phyloP scores from a whole-genome alignment of 2,329 filamentous ascomycete genomes.

The Scolecobasidium constrictum region DNA sequence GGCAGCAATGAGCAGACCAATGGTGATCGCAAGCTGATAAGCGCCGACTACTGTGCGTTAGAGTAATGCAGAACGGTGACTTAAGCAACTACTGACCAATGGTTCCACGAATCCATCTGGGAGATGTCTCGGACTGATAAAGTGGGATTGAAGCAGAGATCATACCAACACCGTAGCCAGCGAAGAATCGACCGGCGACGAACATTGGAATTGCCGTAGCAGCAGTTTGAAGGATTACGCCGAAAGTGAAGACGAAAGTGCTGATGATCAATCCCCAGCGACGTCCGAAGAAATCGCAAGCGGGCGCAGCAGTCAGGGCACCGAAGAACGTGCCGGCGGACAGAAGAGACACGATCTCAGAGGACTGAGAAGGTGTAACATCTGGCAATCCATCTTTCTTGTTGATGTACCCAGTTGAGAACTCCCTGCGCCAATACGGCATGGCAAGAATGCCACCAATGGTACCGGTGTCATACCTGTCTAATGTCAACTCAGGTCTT shows the following conservation, averaged over 20 bases:
- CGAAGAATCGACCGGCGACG: constrained; percentile 60
- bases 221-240: constrained; percentile 48
- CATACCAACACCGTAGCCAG: constrained; percentile 45
- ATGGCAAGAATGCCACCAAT: constrained; percentile 52
- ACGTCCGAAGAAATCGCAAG: constrained; percentile 65
- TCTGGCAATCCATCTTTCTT: constrained; percentile 3
- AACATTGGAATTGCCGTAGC: constrained; percentile 47
- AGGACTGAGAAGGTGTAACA: constrained; percentile 25
- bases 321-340: constrained; percentile 71
- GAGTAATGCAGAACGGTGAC: neutral
- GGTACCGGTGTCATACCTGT: constrained; percentile 52
- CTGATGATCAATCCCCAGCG: constrained; percentile 54
- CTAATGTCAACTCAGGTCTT: neutral
- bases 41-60: too few relatives aligned
- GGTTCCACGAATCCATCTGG: constrained; percentile 65
- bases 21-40: constrained; percentile 75
- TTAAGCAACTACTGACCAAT: constrained; percentile 48
- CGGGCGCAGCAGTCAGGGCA: constrained; percentile 55
- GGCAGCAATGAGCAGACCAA: constrained; percentile 65
- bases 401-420: constrained; percentile 5
- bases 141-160: constrained; percentile 25
- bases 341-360: constrained; percentile 61
- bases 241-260: constrained; percentile 54
- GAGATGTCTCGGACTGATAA: constrained; percentile 29
- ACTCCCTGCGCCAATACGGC: constrained; percentile 3